Percentiles rank a stretch among this genome's conserved stretches.
Evolutionary conservation across 306 rosid genomes (phyloP).

Genomic region (Vigna nakashimae): DNA sequence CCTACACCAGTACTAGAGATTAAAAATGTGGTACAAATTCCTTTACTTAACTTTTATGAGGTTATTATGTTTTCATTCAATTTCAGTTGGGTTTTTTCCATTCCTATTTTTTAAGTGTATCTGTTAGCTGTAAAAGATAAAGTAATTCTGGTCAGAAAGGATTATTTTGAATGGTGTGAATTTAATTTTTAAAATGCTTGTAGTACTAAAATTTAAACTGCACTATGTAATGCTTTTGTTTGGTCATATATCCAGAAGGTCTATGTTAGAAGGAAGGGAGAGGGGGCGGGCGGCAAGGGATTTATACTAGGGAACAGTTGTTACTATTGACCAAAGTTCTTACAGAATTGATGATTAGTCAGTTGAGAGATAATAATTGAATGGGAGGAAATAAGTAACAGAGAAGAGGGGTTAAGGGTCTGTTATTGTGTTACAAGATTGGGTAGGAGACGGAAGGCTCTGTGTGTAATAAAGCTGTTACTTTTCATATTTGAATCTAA

Average conservation of each 20-base stretch:
- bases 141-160: neutral
- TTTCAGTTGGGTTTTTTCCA: slow-evolving; percentile 2
- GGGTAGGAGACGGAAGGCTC: neutral
- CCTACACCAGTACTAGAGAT: slow-evolving; percentile 79
- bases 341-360: neutral
- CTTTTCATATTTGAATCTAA: neutral
- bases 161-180: slow-evolving; percentile 4
- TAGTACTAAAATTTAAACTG: slow-evolving; percentile 17
- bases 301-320: neutral
- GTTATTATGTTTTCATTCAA: slow-evolving; percentile 11
- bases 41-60: neutral
- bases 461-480: neutral
- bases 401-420: neutral
- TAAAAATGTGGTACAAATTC: slow-evolving; percentile 74
- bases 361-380: neutral
- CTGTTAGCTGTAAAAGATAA: slow-evolving; percentile 9
- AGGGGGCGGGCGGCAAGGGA: neutral
- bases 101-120: slow-evolving; percentile 12
- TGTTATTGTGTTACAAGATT: neutral
- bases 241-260: neutral
- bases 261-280: neutral
- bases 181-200: slow-evolving; percentile 18
- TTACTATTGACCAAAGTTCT: neutral
- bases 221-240: neutral
- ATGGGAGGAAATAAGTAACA: neutral